Percentiles rank a stretch among this genome's conserved stretches.
phyloP scores from a whole-genome alignment of 2,329 filamentous ascomycete genomes.

The Phoma sp. region DNA sequence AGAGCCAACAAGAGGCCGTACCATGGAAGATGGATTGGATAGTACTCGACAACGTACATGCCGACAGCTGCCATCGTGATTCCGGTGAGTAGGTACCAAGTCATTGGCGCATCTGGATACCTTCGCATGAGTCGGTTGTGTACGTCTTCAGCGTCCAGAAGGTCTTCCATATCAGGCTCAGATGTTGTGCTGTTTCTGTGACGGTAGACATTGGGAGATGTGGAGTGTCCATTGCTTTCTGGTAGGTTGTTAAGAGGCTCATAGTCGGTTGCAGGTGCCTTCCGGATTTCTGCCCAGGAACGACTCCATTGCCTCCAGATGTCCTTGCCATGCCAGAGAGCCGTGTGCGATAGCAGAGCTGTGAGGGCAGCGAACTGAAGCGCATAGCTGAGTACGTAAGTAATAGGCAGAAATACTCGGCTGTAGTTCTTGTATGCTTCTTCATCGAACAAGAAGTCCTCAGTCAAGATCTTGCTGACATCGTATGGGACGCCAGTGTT shows the following conservation, averaged over 20 bases:
- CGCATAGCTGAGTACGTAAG: constrained; percentile 85
- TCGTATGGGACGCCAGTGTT: constrained; percentile 82
- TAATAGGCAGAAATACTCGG: constrained; percentile 83
- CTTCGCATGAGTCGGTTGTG: constrained; percentile 84
- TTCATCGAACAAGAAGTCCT: constrained; percentile 79
- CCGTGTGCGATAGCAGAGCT: constrained; percentile 79
- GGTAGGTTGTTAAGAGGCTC: constrained; percentile 39
- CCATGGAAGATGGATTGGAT: constrained; percentile 82
- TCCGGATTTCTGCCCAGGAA: constrained; percentile 69
- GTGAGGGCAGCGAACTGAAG: constrained; percentile 85
- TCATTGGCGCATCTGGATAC: constrained; percentile 81
- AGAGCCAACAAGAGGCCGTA: constrained; percentile 83
- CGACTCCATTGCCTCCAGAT: constrained; percentile 79
- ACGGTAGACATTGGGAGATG: constrained; percentile 29
- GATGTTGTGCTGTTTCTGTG: constrained; percentile 41
- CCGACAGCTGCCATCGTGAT: constrained; percentile 78
- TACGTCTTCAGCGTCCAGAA: constrained; percentile 78
- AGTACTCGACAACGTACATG: constrained; percentile 83
- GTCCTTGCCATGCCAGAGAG: constrained; percentile 84
- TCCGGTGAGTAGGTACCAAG: constrained; percentile 82
- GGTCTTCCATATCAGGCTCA: constrained; percentile 54
- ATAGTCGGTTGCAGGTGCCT: constrained; percentile 39
- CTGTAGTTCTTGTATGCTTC: constrained; percentile 82
- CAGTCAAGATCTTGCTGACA: constrained; percentile 78
- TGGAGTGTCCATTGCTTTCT: constrained; percentile 44